Conservation (phyloP, 2,329 filamentous ascomycete genomes). For the Colletotrichum musae region DNA sequence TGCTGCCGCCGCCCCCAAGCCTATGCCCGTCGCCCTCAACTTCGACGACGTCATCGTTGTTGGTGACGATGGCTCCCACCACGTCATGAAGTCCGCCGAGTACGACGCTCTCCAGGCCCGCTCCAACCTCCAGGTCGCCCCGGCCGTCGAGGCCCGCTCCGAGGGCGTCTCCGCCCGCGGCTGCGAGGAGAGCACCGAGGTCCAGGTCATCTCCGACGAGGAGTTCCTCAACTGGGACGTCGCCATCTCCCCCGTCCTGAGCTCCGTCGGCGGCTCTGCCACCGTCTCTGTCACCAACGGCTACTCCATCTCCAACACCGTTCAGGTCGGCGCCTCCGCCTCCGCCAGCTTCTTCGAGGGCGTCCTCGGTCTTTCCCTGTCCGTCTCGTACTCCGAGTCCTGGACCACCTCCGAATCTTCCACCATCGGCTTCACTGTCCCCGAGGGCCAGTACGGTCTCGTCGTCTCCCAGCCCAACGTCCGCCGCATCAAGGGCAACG, state of each 20-base stretch:
- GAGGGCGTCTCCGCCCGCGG: slow-evolving; percentile 29
- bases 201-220: slow-evolving; percentile 44
- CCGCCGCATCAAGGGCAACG: slow-evolving; percentile 51
- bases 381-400: slow-evolving; percentile 43
- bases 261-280: slow-evolving; percentile 47
- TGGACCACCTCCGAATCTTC: slow-evolving; percentile 53
- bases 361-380: slow-evolving; percentile 43
- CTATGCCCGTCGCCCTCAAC: slow-evolving; percentile 35
- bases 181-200: slow-evolving; percentile 44
- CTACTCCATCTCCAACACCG: slow-evolving; percentile 51
- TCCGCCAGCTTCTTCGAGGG: slow-evolving; percentile 46
- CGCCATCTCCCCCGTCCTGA: slow-evolving; percentile 52
- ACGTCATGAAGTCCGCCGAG: slow-evolving; percentile 46
- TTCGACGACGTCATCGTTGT: slow-evolving; percentile 47
- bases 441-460: slow-evolving; percentile 54
- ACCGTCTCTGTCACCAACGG: slow-evolving; percentile 51
- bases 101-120: slow-evolving; percentile 43
- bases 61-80: slow-evolving; percentile 44
- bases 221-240: slow-evolving; percentile 57
- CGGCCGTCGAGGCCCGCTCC: slow-evolving; percentile 1
- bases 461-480: slow-evolving; percentile 56
- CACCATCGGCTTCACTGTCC: slow-evolving; percentile 50
- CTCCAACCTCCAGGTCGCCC: slow-evolving; percentile 29
- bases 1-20: slow-evolving; percentile 18
- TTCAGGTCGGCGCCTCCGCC: slow-evolving; percentile 45